These are phyloP conservation scores for Sphaerostilbella broomeana DNA, from an alignment of 2,329 filamentous ascomycete species.

Conservation along the genomic window DNA sequence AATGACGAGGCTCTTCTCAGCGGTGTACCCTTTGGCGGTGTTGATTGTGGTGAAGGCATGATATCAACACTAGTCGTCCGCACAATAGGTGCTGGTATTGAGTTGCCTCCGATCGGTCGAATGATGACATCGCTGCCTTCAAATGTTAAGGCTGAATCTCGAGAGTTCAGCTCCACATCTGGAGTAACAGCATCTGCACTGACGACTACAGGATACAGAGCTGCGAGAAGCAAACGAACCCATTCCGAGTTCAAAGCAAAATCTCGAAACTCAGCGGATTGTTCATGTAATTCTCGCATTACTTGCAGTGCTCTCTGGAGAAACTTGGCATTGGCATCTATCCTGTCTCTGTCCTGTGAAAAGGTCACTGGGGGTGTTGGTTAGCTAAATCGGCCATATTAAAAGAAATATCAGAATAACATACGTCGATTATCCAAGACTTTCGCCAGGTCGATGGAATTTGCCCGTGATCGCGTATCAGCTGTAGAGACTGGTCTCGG, in stretches of 20 bases:
- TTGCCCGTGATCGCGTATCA: conserved; percentile 36
- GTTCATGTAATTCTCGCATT: conserved; percentile 68
- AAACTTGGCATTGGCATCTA: conserved; percentile 51
- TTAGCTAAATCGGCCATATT: conserved; percentile 14
- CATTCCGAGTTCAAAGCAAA: conserved; percentile 78
- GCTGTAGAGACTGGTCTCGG: conserved; percentile 10
- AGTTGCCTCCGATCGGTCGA: conserved; percentile 56
- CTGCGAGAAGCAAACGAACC: conserved; percentile 67
- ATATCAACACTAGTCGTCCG: conserved; percentile 58
- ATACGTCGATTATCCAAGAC: conserved; percentile 50
- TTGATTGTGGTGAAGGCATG: conserved; percentile 41
- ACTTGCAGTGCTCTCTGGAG: conserved; percentile 74
- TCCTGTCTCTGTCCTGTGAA: conserved; percentile 38
- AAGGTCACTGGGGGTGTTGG: conserved; percentile 20
- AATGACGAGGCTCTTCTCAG: conserved; percentile 84
- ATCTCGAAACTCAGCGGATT: conserved; percentile 72
- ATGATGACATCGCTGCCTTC: conserved; percentile 82
- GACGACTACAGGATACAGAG: conserved; percentile 82
- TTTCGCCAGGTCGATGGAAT: conserved; percentile 61
- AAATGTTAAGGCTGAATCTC: conserved; percentile 74
- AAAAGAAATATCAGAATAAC: conserved; percentile 17
- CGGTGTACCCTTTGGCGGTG: conserved; percentile 49
- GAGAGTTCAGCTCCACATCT: conserved; percentile 79
- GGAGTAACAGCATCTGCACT: conserved; percentile 77
- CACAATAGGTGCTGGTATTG: conserved; percentile 62